phyloP scores from a whole-genome alignment of 495 filamentous ascomycete genomes.

The Penicillium tannophilum region DNA sequence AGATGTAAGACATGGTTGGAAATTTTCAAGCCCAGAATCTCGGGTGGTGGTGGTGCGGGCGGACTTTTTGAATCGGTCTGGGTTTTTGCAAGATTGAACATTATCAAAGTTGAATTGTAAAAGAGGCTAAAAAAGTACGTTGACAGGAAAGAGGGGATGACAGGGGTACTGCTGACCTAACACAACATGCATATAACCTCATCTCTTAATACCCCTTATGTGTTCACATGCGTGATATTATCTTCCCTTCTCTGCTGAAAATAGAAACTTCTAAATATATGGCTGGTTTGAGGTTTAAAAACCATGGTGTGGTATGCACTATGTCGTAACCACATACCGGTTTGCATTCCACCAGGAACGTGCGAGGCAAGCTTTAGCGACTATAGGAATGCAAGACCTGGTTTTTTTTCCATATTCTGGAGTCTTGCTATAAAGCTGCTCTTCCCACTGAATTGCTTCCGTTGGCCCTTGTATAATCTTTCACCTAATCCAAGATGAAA shows the following conservation, averaged over 20 bases:
- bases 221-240: background rate
- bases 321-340: slow-evolving; percentile 28
- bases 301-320: background rate
- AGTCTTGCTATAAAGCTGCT: background rate
- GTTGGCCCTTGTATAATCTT: background rate
- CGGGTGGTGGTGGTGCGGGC: slow-evolving; percentile 13
- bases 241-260: background rate
- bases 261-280: background rate
- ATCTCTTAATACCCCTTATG: too few relatives aligned
- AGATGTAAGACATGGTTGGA: slow-evolving; percentile 20
- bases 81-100: too few relatives aligned
- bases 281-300: background rate
- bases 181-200: background rate
- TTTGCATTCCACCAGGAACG: slow-evolving; percentile 22
- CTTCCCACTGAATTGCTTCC: background rate
- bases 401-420: slow-evolving; percentile 3
- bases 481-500: slow-evolving; percentile 25
- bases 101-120: too few relatives aligned
- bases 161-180: background rate
- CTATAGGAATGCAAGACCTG: slow-evolving; percentile 16
- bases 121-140: too few relatives aligned
- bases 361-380: slow-evolving; percentile 18
- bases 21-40: slow-evolving; percentile 12
- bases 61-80: background rate
- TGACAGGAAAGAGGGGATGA: too few relatives aligned